A percentile compares a stretch with the other conserved stretches of the same genome.
These are phyloP conservation scores for Anethum foeniculum DNA, from an alignment of 140 eudicot species.

Conservation along the genomic window DNA sequence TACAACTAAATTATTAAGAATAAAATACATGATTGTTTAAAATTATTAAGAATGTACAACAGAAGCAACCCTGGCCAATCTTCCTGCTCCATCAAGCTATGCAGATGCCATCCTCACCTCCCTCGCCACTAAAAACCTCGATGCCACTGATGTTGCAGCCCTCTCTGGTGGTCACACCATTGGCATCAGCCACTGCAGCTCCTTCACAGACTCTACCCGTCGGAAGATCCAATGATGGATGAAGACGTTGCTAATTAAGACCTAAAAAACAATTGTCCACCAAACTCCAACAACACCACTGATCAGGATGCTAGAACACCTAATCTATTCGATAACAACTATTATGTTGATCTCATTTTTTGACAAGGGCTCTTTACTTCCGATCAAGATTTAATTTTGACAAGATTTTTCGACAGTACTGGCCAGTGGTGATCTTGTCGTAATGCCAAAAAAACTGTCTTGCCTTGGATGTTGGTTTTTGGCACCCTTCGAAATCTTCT, in stretches of 20 bases:
- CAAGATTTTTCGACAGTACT: too few species aligned
- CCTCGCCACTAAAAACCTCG: slow-evolving; percentile 13
- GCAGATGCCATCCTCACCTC: slow-evolving; percentile 4
- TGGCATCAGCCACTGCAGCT: slow-evolving; percentile 22
- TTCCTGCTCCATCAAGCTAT: slow-evolving; percentile 17
- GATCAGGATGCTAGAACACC: slow-evolving; percentile 18
- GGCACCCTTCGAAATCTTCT: too few species aligned
- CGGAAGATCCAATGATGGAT: slow-evolving; percentile 17
- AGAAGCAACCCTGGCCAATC: slow-evolving; percentile 15
- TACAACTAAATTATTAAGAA: too few species aligned
- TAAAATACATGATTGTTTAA: too few species aligned
- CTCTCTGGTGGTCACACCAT: slow-evolving; percentile 32
- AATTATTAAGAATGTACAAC: not conserved
- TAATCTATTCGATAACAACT: slow-evolving; percentile 20
- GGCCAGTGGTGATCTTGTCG: too few species aligned
- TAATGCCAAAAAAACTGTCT: too few species aligned
- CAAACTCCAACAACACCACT: slow-evolving; percentile 18
- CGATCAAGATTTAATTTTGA: slow-evolving; percentile 14
- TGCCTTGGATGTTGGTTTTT: too few species aligned
- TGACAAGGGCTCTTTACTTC: slow-evolving; percentile 22
- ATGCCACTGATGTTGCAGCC: slow-evolving; percentile 23
- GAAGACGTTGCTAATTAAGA: slow-evolving; percentile 8
- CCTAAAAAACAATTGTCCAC: slow-evolving; percentile 16
- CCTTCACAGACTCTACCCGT: slow-evolving; percentile 24
- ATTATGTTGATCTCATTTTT: slow-evolving; percentile 12